phyloP scores from a whole-genome alignment of 2,329 filamentous ascomycete species.

The Clarireedia sp. region DNA sequence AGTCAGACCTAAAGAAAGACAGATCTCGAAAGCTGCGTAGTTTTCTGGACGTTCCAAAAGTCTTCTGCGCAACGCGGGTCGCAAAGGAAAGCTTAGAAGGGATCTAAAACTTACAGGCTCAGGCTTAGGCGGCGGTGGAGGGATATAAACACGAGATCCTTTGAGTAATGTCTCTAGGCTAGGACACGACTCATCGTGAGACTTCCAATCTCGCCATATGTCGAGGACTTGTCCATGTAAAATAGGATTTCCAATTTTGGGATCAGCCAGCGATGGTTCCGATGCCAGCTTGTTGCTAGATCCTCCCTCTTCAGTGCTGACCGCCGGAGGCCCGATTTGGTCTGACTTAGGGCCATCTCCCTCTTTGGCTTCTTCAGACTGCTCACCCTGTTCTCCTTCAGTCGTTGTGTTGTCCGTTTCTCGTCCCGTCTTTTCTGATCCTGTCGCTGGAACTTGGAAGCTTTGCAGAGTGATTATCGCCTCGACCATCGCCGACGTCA shows the following conservation, averaged over 20 bases:
- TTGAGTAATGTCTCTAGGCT: slow-evolving; percentile 64
- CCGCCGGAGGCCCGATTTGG: too few relatives aligned
- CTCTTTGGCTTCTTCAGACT: neutral
- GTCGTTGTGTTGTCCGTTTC: neutral
- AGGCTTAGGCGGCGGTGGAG: slow-evolving; percentile 73
- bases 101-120: slow-evolving; percentile 53
- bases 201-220: slow-evolving; percentile 47
- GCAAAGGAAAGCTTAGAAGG: too few relatives aligned
- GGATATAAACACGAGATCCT: slow-evolving; percentile 63
- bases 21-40: too few relatives aligned
- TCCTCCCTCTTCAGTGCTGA: neutral
- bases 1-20: neutral
- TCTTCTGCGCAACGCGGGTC: too few relatives aligned
- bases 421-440: neutral
- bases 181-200: slow-evolving; percentile 28
- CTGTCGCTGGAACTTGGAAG: neutral
- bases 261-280: slow-evolving; percentile 41
- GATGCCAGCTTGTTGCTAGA: neutral
- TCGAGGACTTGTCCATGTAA: slow-evolving; percentile 62
- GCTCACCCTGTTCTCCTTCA: neutral
- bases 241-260: slow-evolving; percentile 55
- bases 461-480: slow-evolving; percentile 40
- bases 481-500: slow-evolving; percentile 61
- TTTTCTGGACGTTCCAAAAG: neutral
- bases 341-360: neutral